Evolutionary conservation across 148 eudicot genomes (phyloP).

Genomic region (Vaccinium myrtillus): DNA sequence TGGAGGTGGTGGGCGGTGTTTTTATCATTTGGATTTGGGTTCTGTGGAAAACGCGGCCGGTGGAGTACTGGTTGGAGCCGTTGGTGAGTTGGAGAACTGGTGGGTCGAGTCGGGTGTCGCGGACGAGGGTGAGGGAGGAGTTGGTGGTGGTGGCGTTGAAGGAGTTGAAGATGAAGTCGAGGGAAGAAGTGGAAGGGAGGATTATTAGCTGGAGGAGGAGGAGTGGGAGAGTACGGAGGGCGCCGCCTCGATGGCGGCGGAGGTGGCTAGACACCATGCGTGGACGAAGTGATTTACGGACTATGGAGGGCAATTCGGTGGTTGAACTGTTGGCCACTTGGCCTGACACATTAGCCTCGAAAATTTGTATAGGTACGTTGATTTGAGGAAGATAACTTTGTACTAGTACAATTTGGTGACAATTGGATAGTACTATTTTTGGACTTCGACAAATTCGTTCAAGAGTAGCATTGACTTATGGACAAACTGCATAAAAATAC

Average conservation of each 20-base stretch:
- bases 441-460: too few species aligned
- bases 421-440: too few species aligned
- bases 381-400: too few species aligned
- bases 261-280: too few species aligned
- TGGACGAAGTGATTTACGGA: too few species aligned
- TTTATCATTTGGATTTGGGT: constrained; percentile 22
- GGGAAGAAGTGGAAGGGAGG: constrained; percentile 24
- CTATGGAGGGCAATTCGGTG: too few species aligned
- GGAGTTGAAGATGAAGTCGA: constrained; percentile 46
- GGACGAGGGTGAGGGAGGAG: constrained; percentile 22
- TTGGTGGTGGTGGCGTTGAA: constrained; percentile 28
- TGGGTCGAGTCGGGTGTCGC: constrained; percentile 40
- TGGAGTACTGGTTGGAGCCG: constrained; percentile 41
- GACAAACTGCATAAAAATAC: too few species aligned
- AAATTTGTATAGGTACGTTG: too few species aligned
- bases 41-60: constrained; percentile 43
- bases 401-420: too few species aligned
- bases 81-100: constrained; percentile 41
- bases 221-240: background rate
- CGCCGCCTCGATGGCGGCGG: background rate
- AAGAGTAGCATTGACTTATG: too few species aligned
- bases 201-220: constrained; percentile 5
- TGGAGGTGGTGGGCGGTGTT: constrained; percentile 20
- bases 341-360: too few species aligned
- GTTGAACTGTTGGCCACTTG: too few species aligned